Evolutionary conservation across 345 rosid genomes (phyloP), one percentile per base, ranked within the genome.

Genomic region (Trapa incisa): DNA sequence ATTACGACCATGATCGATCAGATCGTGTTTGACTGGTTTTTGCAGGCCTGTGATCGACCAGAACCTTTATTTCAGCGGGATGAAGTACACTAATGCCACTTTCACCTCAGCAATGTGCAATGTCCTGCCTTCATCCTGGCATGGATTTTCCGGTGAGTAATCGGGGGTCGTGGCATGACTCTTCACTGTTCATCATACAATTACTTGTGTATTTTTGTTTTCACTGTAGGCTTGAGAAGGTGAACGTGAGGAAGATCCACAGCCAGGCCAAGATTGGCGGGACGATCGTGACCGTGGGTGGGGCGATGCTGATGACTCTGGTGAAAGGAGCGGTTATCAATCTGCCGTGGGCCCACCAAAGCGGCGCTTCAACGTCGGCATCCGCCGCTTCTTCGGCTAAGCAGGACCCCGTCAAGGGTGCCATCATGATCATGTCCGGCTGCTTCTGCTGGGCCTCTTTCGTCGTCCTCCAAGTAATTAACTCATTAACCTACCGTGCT

Each of bases 231-330:
- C 80, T 94, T 17, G 99, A 94, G 87, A 86, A 76, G 69, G 83
- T 94, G 11, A 80, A 81, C 22, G 37, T 86, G 35, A 75, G 68
- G 75, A 84, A 78, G 64, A 9, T 84, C 57, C 91, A 74, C 33
- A 87, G 96, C 86, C 86, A 78, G 71, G 99, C 91, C 67, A 94
- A 90, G 84, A 75, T 88, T 62, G 12, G 83, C 16, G 97, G 99
- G 48, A 94, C 99, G 5, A 4, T 86, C 35, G 88, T 94, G 60
- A 86, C 96, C 37, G 85, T 91, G 43, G 92, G 92, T 35, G 99
- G 96, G 75, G 97, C 99, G 37, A 88, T 87, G 92, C 17, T 94
- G 17, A 90, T 94, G 97, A 86, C 95, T 41, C 69, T 82, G 58
- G 66, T 86, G 42, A 84, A 83, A 75, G 96, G 96, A 56, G 79